Percentiles rank a stretch among this genome's conserved stretches.
phyloP scores from a whole-genome alignment of 306 rosid genomes.

The Rosa multiflora region DNA sequence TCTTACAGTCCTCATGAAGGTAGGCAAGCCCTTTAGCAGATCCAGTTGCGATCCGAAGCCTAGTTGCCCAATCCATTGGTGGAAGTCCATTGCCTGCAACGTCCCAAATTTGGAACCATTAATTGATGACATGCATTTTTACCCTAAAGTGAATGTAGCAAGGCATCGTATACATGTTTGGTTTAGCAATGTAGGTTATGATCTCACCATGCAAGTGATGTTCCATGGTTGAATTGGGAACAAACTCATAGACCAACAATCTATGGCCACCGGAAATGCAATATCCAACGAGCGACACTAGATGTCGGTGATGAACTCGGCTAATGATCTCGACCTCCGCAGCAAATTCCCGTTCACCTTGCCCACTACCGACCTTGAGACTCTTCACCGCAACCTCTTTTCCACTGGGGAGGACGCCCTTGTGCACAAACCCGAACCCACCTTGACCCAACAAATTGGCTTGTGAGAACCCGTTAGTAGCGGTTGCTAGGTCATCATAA shows the following conservation, averaged over 20 bases:
- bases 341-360: conserved; percentile 80
- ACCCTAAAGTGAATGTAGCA: not conserved
- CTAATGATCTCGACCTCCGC: conserved; percentile 89
- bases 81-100: conserved; percentile 55
- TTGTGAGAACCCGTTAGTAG: conserved; percentile 55
- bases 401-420: conserved; percentile 76
- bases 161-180: not conserved
- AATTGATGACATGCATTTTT: not conserved
- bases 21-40: conserved; percentile 87
- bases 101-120: not conserved
- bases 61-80: conserved; percentile 70
- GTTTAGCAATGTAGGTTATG: not conserved
- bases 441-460: conserved; percentile 76
- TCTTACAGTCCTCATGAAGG: conserved; percentile 90
- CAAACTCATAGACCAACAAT: conserved; percentile 80
- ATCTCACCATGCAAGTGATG: conserved; percentile 61
- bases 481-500: conserved; percentile 72
- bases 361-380: conserved; percentile 66
- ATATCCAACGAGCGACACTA: conserved; percentile 78
- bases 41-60: conserved; percentile 74
- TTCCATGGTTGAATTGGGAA: conserved; percentile 58
- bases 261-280: conserved; percentile 69
- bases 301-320: conserved; percentile 84
- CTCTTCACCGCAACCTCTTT: conserved; percentile 82
- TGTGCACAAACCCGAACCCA: conserved; percentile 87